Evolutionary conservation across 1,284 basidiomycete genomes (phyloP).

Genomic region (Takashimella tepidaria): DNA sequence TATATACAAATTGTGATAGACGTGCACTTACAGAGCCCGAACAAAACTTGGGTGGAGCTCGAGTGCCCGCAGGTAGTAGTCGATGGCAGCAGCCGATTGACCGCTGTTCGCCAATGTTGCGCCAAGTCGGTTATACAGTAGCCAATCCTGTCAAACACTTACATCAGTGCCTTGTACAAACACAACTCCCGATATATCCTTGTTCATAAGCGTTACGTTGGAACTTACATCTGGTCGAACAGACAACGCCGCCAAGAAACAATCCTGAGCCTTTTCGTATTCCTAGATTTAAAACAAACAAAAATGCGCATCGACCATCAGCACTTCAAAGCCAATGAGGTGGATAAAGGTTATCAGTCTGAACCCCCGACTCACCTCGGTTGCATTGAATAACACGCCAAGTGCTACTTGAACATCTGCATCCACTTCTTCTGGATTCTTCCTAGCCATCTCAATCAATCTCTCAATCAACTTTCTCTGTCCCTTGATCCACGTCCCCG

Average conservation of each 20-base stretch:
- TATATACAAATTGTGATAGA: too few species aligned
- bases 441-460: conserved; percentile 48
- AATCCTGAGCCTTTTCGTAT: conserved; percentile 87
- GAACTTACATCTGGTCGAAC: conserved; percentile 73
- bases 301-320: too few species aligned
- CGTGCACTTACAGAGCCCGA: conserved; percentile 67
- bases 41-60: conserved; percentile 90
- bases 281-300: too few species aligned
- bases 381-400: conserved; percentile 86
- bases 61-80: conserved; percentile 85
- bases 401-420: conserved; percentile 94
- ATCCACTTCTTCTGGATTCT: conserved; percentile 59
- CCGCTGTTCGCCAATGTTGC: conserved; percentile 94
- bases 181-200: background rate
- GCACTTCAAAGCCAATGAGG: too few species aligned
- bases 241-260: conserved; percentile 82
- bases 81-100: conserved; percentile 70
- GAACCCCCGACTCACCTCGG: conserved; percentile 61
- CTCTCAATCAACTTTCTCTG: conserved; percentile 36
- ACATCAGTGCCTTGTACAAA: too few species aligned
- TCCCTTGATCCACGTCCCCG: conserved; percentile 19
- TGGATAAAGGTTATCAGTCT: too few species aligned
- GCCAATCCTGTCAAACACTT: conserved; percentile 76
- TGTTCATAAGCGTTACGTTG: too few species aligned
- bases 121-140: conserved; percentile 91